These are phyloP conservation scores for Cercospora zeae-maydis DNA, from an alignment of 2,329 filamentous ascomycete species.

Conservation along the genomic window DNA sequence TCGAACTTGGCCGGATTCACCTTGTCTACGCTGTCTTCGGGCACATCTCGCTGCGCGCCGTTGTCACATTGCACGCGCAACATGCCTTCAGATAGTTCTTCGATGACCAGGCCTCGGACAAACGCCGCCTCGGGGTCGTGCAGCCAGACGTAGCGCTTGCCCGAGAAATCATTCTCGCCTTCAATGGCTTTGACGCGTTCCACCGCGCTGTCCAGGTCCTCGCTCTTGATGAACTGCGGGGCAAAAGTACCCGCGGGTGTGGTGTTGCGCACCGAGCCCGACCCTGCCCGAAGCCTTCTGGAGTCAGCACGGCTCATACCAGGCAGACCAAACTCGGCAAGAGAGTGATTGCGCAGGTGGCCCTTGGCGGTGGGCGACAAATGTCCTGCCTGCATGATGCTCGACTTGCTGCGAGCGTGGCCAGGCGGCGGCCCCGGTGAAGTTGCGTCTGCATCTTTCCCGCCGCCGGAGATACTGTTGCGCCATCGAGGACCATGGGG, in stretches of 20 bases:
- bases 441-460: slow-evolving; percentile 58
- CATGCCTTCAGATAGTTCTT: slow-evolving; percentile 66
- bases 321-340: slow-evolving; percentile 46
- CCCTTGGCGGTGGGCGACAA: slow-evolving; percentile 43
- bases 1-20: slow-evolving; percentile 99
- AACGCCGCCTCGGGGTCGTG: slow-evolving; percentile 84
- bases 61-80: slow-evolving; percentile 91
- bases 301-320: slow-evolving; percentile 27
- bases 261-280: slow-evolving; percentile 63
- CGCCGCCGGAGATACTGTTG: slow-evolving; percentile 74
- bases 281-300: slow-evolving; percentile 48
- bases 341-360: slow-evolving; percentile 68
- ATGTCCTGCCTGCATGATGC: slow-evolving; percentile 62
- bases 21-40: slow-evolving; percentile 87
- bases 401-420: slow-evolving; percentile 67
- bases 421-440: slow-evolving; percentile 56
- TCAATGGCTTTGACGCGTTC: slow-evolving; percentile 70
- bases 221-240: slow-evolving; percentile 89
- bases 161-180: slow-evolving; percentile 97
- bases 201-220: slow-evolving; percentile 62
- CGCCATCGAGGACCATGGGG: slow-evolving; percentile 67
- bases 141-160: slow-evolving; percentile 97
- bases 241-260: slow-evolving; percentile 81
- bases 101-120: slow-evolving; percentile 85
- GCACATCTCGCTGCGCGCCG: slow-evolving; percentile 82